A percentile compares a stretch with the other conserved stretches of the same genome.
phyloP scores from a whole-genome alignment of 805 yeast species.

The Barnettozyma botsteinii region DNA sequence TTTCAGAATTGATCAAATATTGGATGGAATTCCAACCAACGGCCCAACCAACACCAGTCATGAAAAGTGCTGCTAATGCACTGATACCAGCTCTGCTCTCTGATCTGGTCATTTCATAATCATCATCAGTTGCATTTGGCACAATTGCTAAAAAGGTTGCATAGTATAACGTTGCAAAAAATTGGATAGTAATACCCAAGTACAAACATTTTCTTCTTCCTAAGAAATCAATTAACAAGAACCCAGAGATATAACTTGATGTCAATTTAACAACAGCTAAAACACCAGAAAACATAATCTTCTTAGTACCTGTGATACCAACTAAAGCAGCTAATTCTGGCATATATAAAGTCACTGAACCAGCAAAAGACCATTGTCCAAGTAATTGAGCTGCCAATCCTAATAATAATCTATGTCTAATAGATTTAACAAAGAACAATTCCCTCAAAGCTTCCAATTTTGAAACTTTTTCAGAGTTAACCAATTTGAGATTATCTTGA shows the following conservation, averaged over 20 bases:
- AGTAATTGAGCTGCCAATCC: constrained; percentile 40
- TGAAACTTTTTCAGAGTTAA: constrained; percentile 28
- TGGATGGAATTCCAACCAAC: constrained; percentile 54
- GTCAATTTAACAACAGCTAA: constrained; percentile 49
- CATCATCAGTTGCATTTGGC: constrained; percentile 36
- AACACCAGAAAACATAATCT: constrained; percentile 43
- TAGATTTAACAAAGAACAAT: constrained; percentile 32
- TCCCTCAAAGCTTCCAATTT: constrained; percentile 28
- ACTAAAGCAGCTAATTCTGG: constrained; percentile 44
- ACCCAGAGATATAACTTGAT: constrained; percentile 44
- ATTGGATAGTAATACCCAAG: constrained; percentile 42
- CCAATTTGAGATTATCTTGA: constrained; percentile 32
- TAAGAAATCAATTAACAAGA: constrained; percentile 47
- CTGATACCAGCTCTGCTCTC: constrained; percentile 36
- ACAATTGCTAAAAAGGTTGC: constrained; percentile 42
- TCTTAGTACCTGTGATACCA: constrained; percentile 38
- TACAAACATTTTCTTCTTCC: constrained; percentile 48
- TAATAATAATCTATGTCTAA: constrained; percentile 40
- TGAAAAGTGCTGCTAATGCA: constrained; percentile 45
- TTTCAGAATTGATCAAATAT: constrained; percentile 49
- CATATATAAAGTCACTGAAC: constrained; percentile 50
- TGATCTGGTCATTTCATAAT: constrained; percentile 27
- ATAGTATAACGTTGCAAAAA: constrained; percentile 37
- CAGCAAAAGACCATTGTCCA: constrained; percentile 58
- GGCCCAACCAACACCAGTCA: constrained; percentile 54